Conservation (phyloP, 2,329 filamentous ascomycete species). For the Xylariaceae sp. region DNA sequence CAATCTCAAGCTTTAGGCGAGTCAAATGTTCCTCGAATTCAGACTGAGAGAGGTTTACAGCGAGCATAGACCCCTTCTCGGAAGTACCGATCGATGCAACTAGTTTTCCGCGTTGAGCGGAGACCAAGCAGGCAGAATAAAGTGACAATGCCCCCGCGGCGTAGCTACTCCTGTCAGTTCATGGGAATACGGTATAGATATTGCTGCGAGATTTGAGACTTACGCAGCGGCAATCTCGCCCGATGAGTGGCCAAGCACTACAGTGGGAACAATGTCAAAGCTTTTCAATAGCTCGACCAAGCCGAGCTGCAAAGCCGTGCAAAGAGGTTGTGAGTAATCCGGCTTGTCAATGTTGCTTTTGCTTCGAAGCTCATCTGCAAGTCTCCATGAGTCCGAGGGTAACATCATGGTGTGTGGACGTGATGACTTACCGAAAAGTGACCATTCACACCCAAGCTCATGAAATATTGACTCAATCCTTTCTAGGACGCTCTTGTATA, state of each 20-base stretch:
- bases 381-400: background rate
- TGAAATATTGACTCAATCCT: conserved; percentile 17
- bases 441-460: conserved; percentile 26
- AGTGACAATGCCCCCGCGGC: background rate
- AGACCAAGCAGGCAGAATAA: conserved; percentile 31
- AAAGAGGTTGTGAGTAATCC: conserved; percentile 31
- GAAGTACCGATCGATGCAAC: conserved; percentile 24
- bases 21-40: conserved; percentile 24
- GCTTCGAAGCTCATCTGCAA: conserved; percentile 21
- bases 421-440: conserved; percentile 23
- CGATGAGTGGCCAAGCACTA: conserved; percentile 35
- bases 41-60: conserved; percentile 27
- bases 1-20: conserved; percentile 5
- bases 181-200: conserved; percentile 17
- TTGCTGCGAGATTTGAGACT: conserved; percentile 22
- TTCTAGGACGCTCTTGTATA: conserved; percentile 20
- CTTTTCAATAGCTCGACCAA: conserved; percentile 33
- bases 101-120: conserved; percentile 34
- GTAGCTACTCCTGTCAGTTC: background rate
- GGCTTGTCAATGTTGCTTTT: conserved; percentile 26
- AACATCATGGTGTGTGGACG: background rate
- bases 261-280: conserved; percentile 25
- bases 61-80: conserved; percentile 29
- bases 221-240: conserved; percentile 40
- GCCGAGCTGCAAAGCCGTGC: conserved; percentile 35